phyloP scores from a whole-genome alignment of 164 flowering plant species.

The Cinnamomum micranthum region DNA sequence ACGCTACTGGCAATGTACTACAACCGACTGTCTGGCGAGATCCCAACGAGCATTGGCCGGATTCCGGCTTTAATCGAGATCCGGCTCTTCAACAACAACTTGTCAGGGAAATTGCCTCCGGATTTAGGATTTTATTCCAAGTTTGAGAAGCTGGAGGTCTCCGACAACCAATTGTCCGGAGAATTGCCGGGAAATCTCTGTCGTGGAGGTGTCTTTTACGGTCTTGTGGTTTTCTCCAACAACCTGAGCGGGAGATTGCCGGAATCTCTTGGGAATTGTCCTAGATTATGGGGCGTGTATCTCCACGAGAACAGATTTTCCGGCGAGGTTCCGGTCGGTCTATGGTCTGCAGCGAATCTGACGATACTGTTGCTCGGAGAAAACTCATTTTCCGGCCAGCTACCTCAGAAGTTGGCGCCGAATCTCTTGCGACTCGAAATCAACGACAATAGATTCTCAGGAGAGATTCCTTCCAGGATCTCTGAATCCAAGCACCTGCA shows the following conservation, averaged over 20 bases:
- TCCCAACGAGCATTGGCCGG: conserved; percentile 33
- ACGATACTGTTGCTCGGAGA: conserved; percentile 28
- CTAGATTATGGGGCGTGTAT: conserved; percentile 29
- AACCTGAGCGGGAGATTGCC: conserved; percentile 61
- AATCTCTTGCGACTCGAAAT: conserved; percentile 52
- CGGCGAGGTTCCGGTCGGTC: conserved; percentile 46
- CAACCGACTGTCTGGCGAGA: conserved; percentile 47
- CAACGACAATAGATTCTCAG: conserved; percentile 52
- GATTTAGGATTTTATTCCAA: conserved; percentile 37
- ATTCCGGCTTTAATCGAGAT: conserved; percentile 24
- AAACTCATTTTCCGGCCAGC: conserved; percentile 51
- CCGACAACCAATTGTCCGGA: conserved; percentile 37
- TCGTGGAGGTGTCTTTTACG: conserved; percentile 19
- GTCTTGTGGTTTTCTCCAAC: conserved; percentile 46
- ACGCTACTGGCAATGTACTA: conserved; percentile 22
- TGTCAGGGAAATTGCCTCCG: conserved; percentile 43
- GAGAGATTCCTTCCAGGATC: conserved; percentile 37
- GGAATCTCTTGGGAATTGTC: conserved; percentile 48
- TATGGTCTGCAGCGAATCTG: conserved; percentile 40
- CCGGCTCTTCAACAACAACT: conserved; percentile 33
- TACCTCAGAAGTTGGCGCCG: conserved; percentile 35
- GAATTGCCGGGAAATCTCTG: conserved; percentile 44
- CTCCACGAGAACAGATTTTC: conserved; percentile 43
- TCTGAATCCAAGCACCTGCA: conserved; percentile 28
- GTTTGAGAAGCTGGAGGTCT: conserved; percentile 34